These are phyloP conservation scores for Salix exigua DNA, from an alignment of 345 rosid genomes.

Conservation along the genomic window DNA sequence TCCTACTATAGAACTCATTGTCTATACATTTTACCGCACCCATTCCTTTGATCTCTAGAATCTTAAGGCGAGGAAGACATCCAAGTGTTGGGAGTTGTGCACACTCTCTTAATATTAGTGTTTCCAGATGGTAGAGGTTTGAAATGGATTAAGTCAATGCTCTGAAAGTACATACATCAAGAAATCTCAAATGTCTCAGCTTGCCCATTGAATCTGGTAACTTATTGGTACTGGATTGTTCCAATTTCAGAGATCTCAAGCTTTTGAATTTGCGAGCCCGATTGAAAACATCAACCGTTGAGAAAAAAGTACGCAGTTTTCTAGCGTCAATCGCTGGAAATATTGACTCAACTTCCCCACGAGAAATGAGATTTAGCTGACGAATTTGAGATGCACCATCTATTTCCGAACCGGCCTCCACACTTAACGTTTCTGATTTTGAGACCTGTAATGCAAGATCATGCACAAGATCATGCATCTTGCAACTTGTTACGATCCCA, in stretches of 20 bases:
- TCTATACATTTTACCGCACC: no score
- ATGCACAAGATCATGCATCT: no score
- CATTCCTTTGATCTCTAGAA: no score
- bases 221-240: not conserved
- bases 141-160: not conserved
- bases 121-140: constrained; percentile 16
- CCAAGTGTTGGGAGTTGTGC: no score
- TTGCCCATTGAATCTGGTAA: constrained; percentile 10
- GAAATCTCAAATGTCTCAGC: constrained; percentile 22
- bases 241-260: not conserved
- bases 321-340: not conserved
- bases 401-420: not conserved
- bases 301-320: not conserved
- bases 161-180: constrained; percentile 10
- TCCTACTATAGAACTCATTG: no score
- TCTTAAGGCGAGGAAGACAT: no score
- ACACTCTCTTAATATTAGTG: not conserved
- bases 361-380: not conserved
- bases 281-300: not conserved
- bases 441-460: no score
- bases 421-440: not conserved
- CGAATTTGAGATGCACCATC: not conserved
- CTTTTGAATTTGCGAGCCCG: not conserved
- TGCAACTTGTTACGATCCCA: no score
- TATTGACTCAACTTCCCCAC: no score